Base-by-base conservation (phyloP, 352 stramenopile species). In the Thraustochytrium sp. region DNA sequence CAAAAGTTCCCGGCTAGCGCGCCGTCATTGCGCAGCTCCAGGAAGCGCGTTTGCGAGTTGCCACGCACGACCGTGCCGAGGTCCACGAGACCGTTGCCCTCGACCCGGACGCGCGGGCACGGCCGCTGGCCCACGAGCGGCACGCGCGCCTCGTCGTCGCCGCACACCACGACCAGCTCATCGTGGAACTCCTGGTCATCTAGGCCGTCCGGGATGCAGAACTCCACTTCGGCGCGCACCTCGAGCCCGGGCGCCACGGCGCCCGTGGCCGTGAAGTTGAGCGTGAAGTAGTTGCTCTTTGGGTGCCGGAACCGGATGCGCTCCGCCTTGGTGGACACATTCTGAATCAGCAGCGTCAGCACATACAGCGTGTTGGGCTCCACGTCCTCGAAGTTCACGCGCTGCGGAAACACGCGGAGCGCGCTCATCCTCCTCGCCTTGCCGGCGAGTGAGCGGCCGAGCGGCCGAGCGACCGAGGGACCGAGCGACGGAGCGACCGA, bases 221-320 rank as follows among this genome's bases (percentile, higher is more conserved):
- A 90, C 56, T 89, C 85, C 18, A 90, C 84, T 76, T 90, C 87
- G 16, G 84, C 86, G 8, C 56, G 34, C 11, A 89, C 54, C 38
- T 90, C 87, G 34, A 90, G 86, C 13, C 87, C 87, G n/a, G 87
- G 87, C 51, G 87, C 86, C 3, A 89, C 42, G 18, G 84, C 54
- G 34, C 64, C 76, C 8, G 76, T 73, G 18, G 87, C 85, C 31
- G 82, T 78, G 85, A 87, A 89, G 51, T 89, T 88, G 44, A 90
- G 63, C 44, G 84, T 84, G 76, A 90, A 90, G n/a, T 54, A 62
- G 5, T 40, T 26, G 44, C n/a, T 85, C 63, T 48, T 75, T 21
- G 84, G 75, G 42, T 76, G 37, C 48, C 76, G 29, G 42, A 88
- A 74, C 37, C 85, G 54, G 51, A 88, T 86, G 54, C 85, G 77